Evolutionary conservation across 2,329 filamentous ascomycete species (phyloP), one percentile per base, ranked within the genome.

Genomic region (Zymoseptoria tritici): DNA sequence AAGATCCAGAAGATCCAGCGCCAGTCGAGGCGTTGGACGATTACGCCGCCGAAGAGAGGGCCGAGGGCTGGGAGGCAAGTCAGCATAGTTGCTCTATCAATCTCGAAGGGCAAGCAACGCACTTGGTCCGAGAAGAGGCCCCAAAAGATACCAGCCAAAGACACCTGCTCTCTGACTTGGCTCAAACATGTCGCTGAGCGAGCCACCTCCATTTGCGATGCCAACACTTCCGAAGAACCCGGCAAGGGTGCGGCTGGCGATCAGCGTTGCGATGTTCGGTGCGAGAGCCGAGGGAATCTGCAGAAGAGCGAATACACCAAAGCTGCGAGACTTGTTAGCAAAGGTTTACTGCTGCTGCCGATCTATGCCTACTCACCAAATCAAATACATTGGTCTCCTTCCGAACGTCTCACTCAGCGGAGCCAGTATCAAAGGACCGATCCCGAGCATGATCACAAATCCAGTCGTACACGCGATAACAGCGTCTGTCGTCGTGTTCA

Each of bases 151-250:
- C 74, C 75, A 78, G 2, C 76, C 76, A 60, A 78, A 78, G 0
- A 80, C 72, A 4, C 75, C 73, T 9, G 78, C 79, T 60, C 80
- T 68, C 60, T 80, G 72, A 22, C 67, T 73, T 0, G 78, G 76
- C 22, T 73, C 64, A 58, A 80, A 82, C 78, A 81, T 81, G 57
- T 81, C 80, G 54, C 71, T 74, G n/a, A 81, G 78, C 0, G 77
- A 80, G 1, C 79, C 79, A 6, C 80, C 80, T 1, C 80, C 80
- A 66, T 80, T 81, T 0, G 79, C 77, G 53, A 81, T 77, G 0
- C 77, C 78, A 0, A 81, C 75, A 62, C 75, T 78, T 1, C 79
- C 79, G 64, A 80, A 81, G 68, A 81, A 80, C 4, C 79, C 79
- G 2, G 76, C 67, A 3, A 81, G 59, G 2, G 77, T 78, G 46